phyloP scores from a whole-genome alignment of 805 yeast genomes.

The Ogataea philodendri region DNA sequence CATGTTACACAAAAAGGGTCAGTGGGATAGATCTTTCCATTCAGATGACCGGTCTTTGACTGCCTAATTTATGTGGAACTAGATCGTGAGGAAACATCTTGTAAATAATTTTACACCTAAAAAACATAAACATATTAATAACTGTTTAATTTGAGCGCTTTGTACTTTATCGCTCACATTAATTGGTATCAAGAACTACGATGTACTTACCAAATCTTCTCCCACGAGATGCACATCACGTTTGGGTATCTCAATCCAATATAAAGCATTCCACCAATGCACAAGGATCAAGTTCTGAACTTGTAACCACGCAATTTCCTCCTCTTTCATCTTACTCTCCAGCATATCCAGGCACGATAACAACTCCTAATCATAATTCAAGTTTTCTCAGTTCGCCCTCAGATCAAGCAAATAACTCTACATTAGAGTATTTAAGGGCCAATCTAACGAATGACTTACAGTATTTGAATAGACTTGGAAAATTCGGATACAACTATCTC shows the following conservation, averaged over 20 bases:
- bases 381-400: slow-evolving; percentile 26
- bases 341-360: slow-evolving; percentile 38
- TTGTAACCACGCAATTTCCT: slow-evolving; percentile 39
- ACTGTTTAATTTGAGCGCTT: too few species aligned
- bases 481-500: slow-evolving; percentile 47
- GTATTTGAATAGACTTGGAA: slow-evolving; percentile 36
- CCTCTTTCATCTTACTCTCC: slow-evolving; percentile 56
- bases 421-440: slow-evolving; percentile 22
- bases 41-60: slow-evolving; percentile 20
- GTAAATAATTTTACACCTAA: too few species aligned
- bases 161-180: too few species aligned
- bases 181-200: too few species aligned
- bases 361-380: slow-evolving; percentile 22
- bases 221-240: slow-evolving; percentile 43
- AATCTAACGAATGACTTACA: slow-evolving; percentile 25
- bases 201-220: slow-evolving; percentile 52
- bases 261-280: slow-evolving; percentile 1
- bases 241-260: slow-evolving; percentile 38
- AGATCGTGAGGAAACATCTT: too few species aligned
- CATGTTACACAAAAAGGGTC: slow-evolving; percentile 91
- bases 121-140: too few species aligned
- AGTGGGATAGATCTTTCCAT: slow-evolving; percentile 74
- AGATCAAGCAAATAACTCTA: slow-evolving; percentile 15
- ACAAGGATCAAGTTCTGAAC: slow-evolving; percentile 12
- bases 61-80: too few species aligned